Conservation (phyloP, 2,329 filamentous ascomycete species). For the Incumbomyces lentus region DNA sequence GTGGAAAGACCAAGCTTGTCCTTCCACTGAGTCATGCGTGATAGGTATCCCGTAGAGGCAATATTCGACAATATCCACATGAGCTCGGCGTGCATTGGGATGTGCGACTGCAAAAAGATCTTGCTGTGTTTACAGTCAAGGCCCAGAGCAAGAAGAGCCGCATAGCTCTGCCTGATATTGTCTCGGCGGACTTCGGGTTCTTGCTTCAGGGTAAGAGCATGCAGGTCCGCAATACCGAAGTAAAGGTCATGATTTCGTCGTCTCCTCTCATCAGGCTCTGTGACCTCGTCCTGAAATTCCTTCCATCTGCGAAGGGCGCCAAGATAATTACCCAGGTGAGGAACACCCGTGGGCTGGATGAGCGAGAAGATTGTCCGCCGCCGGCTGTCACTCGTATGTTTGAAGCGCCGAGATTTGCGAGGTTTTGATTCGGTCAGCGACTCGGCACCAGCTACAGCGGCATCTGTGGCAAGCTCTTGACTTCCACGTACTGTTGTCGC, state of each 20-base stretch:
- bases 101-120: conserved; percentile 73
- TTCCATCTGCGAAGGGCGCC: conserved; percentile 85
- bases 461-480: no score
- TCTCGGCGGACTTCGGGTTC: conserved; percentile 49
- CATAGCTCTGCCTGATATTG: conserved; percentile 64
- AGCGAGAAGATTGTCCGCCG: conserved; percentile 68
- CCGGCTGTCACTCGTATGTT: background rate
- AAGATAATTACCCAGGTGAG: conserved; percentile 90
- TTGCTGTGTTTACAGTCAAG: conserved; percentile 65
- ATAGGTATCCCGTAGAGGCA: conserved; percentile 85
- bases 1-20: conserved; percentile 32
- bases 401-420: background rate
- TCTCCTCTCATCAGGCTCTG: conserved; percentile 32
- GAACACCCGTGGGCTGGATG: conserved; percentile 90
- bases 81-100: conserved; percentile 71
- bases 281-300: conserved; percentile 59
- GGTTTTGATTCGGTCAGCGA: no score
- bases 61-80: conserved; percentile 96
- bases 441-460: no score
- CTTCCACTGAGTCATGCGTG: conserved; percentile 99
- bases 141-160: conserved; percentile 72
- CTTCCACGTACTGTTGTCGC: no score
- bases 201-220: conserved; percentile 77
- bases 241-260: conserved; percentile 38
- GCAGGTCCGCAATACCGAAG: conserved; percentile 85